Evolutionary conservation across 768 basidiomycete genomes (phyloP).

Genomic region (Mycena metata): DNA sequence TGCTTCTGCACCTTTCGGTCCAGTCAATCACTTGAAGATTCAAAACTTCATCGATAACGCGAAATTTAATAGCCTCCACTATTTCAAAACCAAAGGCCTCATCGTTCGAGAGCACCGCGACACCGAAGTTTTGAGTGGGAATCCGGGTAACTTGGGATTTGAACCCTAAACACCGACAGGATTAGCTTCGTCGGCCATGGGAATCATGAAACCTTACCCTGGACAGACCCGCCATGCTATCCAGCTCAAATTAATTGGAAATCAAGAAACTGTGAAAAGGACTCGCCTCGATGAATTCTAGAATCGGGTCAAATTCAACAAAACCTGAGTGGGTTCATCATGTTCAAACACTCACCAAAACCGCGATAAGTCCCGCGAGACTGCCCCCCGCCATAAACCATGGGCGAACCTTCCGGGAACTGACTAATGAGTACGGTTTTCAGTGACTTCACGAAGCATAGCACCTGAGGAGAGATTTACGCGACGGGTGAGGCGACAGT

Average conservation of each 20-base stretch:
- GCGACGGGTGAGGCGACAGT: constrained; percentile 32
- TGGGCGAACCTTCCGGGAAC: constrained; percentile 40
- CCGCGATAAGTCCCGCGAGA: constrained; percentile 38
- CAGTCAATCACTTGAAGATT: constrained; percentile 44
- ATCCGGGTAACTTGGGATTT: constrained; percentile 40
- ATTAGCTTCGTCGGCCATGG: not conserved
- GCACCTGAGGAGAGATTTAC: constrained; percentile 21
- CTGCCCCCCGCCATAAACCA: constrained; percentile 45
- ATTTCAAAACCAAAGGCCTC: constrained; percentile 40
- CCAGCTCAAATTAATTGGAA: not conserved
- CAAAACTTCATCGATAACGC: constrained; percentile 43
- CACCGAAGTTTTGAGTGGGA: constrained; percentile 44
- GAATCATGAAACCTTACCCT: not conserved
- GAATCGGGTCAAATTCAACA: not conserved
- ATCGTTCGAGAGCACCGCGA: constrained; percentile 48
- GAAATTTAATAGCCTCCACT: constrained; percentile 40
- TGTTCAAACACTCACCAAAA: constrained; percentile 31
- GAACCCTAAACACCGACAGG: constrained; percentile 36
- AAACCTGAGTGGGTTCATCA: too few species aligned
- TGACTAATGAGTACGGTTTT: constrained; percentile 6
- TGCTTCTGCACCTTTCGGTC: constrained; percentile 36
- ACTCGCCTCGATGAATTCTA: constrained; percentile 34
- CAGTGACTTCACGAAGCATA: not conserved
- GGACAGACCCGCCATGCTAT: constrained; percentile 24
- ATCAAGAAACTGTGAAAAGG: not conserved